Base-by-base conservation (phyloP, 306 rosid genomes). In the Prunus padus region DNA sequence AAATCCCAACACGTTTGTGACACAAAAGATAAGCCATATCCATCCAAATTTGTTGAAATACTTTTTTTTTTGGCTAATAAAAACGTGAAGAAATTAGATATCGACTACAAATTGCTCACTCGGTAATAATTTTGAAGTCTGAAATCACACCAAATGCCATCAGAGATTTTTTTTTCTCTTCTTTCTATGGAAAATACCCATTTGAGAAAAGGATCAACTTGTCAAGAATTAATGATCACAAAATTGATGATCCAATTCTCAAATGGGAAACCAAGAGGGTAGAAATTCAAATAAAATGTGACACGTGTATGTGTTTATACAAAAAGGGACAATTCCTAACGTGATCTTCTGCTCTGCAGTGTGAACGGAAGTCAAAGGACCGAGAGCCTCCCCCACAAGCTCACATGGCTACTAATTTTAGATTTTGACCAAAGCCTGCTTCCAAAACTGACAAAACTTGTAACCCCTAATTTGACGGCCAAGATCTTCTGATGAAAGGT, bases 401-500 rank as follows among this genome's bases (percentile, higher is more conserved):
- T 50, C 74, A 50, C 74, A 50, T 25, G 26, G 19, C 45, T 47
- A 26, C 62, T 70, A 57, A 1, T 57, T 70, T 30, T 7, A 70
- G 62, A 51, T 30, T n/a, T 51, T 10, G 47, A 70, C 49, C 30
- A 70, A 30, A 50, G 4, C 61, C 30, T 69, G 74, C 0, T 8
- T 1, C 72, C 45, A 25, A 15, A 11, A 6, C 1, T 12, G 31
- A 23, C 65, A 15, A 46, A 67, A 18, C 61, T 55, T 70, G 49
- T 40, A 11, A 51, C 12, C 74, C 62, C 19, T 18, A 40, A 51
- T 69, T 30, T 51, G 23, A 31, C 47, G 74, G 63, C 28, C 74
- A 69, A 26, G 73, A 68, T 68, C 59, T 25, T 69, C 60, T 49
- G 16, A 68, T 23, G 25, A 25, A 25, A 68, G 28, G 23, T 16